A percentile compares a stretch with the other conserved stretches of the same genome.
Conservation (phyloP, 768 basidiomycete species). For the Crassisporium funariophilum region DNA sequence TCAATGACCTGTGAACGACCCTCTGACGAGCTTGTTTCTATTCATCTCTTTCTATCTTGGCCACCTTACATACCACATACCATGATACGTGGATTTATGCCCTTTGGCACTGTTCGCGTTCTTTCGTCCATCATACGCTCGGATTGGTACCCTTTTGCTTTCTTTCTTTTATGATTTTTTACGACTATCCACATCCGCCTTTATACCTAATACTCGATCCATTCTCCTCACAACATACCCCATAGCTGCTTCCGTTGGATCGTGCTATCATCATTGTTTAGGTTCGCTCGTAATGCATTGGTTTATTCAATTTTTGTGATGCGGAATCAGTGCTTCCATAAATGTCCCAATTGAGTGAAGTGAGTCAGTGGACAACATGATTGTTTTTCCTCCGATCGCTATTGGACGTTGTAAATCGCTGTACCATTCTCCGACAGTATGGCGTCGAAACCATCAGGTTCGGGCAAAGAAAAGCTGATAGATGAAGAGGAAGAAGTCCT, state of each 20-base stretch:
- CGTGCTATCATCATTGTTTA: conserved; percentile 56
- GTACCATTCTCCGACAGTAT: conserved; percentile 38
- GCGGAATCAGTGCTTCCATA: background rate
- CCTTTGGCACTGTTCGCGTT: conserved; percentile 29
- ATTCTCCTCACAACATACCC: conserved; percentile 58
- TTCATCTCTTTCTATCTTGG: conserved; percentile 33
- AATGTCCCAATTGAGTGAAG: conserved; percentile 15
- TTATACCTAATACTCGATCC: conserved; percentile 71
- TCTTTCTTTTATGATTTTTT: conserved; percentile 60
- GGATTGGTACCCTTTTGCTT: conserved; percentile 60
- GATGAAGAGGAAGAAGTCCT: conserved; percentile 82
- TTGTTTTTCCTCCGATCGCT: conserved; percentile 8
- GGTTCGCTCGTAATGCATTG: conserved; percentile 58
- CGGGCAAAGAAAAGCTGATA: conserved; percentile 64
- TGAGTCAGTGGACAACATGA: conserved; percentile 26
- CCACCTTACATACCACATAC: conserved; percentile 39
- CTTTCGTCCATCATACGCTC: conserved; percentile 49
- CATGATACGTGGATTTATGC: conserved; percentile 37
- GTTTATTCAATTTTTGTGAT: conserved; percentile 33
- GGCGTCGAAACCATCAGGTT: conserved; percentile 60
- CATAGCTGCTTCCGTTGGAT: conserved; percentile 58
- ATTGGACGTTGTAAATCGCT: conserved; percentile 8
- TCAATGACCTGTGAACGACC: conserved; percentile 43
- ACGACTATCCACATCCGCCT: conserved; percentile 65
- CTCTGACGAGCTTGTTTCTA: conserved; percentile 37